Conservation (phyloP, 768 basidiomycete species). For the Thelephora aurantiotincta region DNA sequence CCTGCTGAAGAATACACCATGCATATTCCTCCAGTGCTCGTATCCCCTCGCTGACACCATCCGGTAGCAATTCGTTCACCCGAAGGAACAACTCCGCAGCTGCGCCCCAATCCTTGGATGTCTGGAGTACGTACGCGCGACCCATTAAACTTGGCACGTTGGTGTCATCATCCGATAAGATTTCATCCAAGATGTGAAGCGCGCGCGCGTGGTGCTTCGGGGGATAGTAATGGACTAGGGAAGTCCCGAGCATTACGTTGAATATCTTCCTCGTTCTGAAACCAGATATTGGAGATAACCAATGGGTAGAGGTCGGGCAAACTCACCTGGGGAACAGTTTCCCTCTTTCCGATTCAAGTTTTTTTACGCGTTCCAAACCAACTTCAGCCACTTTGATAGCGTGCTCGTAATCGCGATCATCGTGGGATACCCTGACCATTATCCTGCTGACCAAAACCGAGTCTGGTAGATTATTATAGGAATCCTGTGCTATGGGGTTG, state of each 20-base stretch:
- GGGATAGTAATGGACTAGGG: slow-evolving; percentile 73
- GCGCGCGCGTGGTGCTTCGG: slow-evolving; percentile 86
- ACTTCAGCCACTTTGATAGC: slow-evolving; percentile 59
- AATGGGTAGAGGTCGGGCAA: neutral
- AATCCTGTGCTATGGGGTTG: slow-evolving; percentile 28
- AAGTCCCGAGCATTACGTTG: slow-evolving; percentile 55
- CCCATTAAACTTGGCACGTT: slow-evolving; percentile 60
- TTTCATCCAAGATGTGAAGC: slow-evolving; percentile 52
- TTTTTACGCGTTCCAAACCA: slow-evolving; percentile 43
- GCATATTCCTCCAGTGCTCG: slow-evolving; percentile 71
- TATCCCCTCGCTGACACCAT: slow-evolving; percentile 31
- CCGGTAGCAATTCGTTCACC: slow-evolving; percentile 34
- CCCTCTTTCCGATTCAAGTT: slow-evolving; percentile 43
- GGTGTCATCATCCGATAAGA: slow-evolving; percentile 47
- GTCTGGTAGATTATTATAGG: slow-evolving; percentile 31
- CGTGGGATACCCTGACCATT: slow-evolving; percentile 46
- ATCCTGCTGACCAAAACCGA: slow-evolving; percentile 59
- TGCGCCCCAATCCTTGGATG: slow-evolving; percentile 49
- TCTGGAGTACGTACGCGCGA: slow-evolving; percentile 59
- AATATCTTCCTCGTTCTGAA: slow-evolving; percentile 51
- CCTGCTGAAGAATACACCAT: slow-evolving; percentile 64
- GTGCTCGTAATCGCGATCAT: slow-evolving; percentile 61
- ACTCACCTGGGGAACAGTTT: slow-evolving; percentile 35
- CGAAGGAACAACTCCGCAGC: slow-evolving; percentile 48
- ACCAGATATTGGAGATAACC: neutral